phyloP scores from a whole-genome alignment of 768 basidiomycete species.

The Amanita exitialis region DNA sequence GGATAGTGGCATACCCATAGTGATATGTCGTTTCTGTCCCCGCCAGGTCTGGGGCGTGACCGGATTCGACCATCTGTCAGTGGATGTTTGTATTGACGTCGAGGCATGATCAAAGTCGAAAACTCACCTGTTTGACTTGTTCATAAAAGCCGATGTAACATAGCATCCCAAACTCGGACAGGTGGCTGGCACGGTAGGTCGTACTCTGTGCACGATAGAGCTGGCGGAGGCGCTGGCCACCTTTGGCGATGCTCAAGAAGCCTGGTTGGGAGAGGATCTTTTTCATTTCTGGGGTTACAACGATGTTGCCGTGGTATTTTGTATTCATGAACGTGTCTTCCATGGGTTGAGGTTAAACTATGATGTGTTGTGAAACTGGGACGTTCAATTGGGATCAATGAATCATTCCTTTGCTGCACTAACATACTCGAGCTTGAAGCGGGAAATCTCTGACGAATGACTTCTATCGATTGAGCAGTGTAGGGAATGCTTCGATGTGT shows the following conservation, averaged over 20 bases:
- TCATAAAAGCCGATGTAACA: conserved; percentile 13
- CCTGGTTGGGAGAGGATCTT: conserved; percentile 19
- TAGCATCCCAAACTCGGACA: conserved; percentile 13
- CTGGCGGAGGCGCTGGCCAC: conserved; percentile 12
- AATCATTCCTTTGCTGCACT: no score
- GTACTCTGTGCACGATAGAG: conserved; percentile 13
- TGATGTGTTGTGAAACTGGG: no score
- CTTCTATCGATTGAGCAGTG: no score
- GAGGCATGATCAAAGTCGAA: not conserved
- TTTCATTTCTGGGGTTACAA: conserved; percentile 18
- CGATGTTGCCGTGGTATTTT: conserved; percentile 16
- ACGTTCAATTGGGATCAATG: no score
- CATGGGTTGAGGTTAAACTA: no score
- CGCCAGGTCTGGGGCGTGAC: conserved; percentile 25
- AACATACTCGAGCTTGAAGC: no score
- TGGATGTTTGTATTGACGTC: not conserved
- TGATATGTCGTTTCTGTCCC: conserved; percentile 32
- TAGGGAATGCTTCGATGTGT: no score
- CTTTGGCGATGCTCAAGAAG: conserved; percentile 14
- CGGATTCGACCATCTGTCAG: conserved; percentile 16
- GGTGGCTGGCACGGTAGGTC: conserved; percentile 11
- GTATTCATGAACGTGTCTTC: not conserved
- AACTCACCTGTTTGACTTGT: conserved; percentile 13
- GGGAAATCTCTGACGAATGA: no score
- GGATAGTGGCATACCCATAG: conserved; percentile 30